Conservation (phyloP, 2,329 filamentous ascomycete species). For the Eutypella sp. region DNA sequence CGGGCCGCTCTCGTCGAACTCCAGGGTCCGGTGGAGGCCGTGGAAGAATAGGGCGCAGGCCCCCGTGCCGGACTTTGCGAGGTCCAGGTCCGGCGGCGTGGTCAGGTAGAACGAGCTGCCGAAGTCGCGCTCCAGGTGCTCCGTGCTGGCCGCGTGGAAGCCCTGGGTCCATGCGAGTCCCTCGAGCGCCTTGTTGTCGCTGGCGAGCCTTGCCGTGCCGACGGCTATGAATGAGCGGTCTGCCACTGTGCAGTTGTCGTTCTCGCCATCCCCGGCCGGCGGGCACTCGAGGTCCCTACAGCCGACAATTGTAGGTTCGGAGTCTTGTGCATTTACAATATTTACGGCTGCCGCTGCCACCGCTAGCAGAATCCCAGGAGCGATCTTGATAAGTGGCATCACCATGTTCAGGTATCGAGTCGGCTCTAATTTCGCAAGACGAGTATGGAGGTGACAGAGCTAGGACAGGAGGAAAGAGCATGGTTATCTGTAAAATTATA, state of each 20-base stretch:
- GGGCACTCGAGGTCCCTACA: constrained; percentile 19
- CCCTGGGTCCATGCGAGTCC: constrained; percentile 19
- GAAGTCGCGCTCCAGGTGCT: constrained; percentile 2
- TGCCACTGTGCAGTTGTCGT: constrained; percentile 18
- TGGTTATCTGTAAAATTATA: too few relatives aligned
- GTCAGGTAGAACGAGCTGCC: constrained; percentile 17
- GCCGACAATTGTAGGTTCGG: constrained; percentile 18
- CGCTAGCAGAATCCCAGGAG: neutral
- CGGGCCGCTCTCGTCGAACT: constrained; percentile 5
- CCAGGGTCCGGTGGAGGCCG: constrained; percentile 4
- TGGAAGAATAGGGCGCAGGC: constrained; percentile 18
- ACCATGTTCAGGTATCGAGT: too few relatives aligned
- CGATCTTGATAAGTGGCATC: neutral
- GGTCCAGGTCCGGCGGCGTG: constrained; percentile 7
- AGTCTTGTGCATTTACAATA: constrained; percentile 8
- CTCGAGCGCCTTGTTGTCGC: constrained; percentile 5
- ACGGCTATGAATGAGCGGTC: constrained; percentile 14
- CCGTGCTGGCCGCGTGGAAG: constrained; percentile 7
- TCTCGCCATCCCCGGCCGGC: constrained; percentile 2
- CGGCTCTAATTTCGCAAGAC: too few relatives aligned
- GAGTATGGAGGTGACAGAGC: too few relatives aligned
- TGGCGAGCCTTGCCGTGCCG: constrained; percentile 13
- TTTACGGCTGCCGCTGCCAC: too few relatives aligned
- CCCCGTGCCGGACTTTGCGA: constrained; percentile 8
- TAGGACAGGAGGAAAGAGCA: too few relatives aligned